Evolutionary conservation across 2,329 filamentous ascomycete species (phyloP).

Genomic region (Fusarium sambucinum): DNA sequence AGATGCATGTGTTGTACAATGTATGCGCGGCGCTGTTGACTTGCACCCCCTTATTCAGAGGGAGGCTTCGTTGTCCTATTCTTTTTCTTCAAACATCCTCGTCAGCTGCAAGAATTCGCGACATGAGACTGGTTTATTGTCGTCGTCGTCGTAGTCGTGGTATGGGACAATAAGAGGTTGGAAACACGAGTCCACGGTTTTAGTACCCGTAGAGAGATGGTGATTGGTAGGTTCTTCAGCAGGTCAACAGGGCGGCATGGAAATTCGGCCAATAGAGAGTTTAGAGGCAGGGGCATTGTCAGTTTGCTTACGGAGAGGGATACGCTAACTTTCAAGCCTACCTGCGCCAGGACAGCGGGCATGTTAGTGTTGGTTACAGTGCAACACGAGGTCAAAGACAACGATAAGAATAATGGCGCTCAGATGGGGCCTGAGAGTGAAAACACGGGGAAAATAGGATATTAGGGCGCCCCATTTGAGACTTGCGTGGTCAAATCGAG

Average conservation of each 20-base stretch:
- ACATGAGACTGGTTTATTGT: constrained; percentile 38
- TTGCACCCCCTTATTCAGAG: constrained; percentile 5
- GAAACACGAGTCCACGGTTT: constrained; percentile 34
- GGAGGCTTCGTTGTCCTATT: constrained; percentile 30
- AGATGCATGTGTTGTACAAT: constrained; percentile 20
- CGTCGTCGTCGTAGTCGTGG: constrained; percentile 12
- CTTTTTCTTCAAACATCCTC: constrained; percentile 24
- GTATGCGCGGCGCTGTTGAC: constrained; percentile 15
- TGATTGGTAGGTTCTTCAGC: constrained; percentile 30
- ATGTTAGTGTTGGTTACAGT: constrained; percentile 2
- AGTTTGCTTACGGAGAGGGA: constrained; percentile 36
- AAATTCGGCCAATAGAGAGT: constrained; percentile 34
- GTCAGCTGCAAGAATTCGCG: constrained; percentile 34
- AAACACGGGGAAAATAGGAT: constrained; percentile 1
- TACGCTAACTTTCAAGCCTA: constrained; percentile 26
- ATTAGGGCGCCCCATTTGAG: constrained; percentile 8
- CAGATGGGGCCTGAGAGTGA: background rate
- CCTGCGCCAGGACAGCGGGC: constrained; percentile 13
- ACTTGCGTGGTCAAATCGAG: constrained; percentile 11
- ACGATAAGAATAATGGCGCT: background rate
- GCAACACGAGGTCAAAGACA: background rate
- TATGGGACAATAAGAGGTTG: constrained; percentile 28
- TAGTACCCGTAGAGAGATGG: constrained; percentile 29
- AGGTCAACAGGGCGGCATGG: constrained; percentile 24
- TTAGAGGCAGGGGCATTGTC: constrained; percentile 26